Evolutionary conservation across 2,329 filamentous ascomycete genomes (phyloP).

Genomic region (Stagonosporopsis chrysanthemi): DNA sequence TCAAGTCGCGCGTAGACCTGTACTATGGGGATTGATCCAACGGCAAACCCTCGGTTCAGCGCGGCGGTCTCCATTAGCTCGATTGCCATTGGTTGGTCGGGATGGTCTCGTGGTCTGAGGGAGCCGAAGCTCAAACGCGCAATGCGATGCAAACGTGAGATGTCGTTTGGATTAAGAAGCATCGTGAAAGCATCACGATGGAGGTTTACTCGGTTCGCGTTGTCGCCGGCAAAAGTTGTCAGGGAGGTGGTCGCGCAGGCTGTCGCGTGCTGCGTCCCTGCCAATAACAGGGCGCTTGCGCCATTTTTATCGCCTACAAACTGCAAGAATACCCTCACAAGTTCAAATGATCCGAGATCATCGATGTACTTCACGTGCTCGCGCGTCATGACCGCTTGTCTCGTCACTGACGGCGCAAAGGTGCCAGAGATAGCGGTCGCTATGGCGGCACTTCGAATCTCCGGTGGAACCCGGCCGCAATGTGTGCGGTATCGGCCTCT

Average conservation of each 20-base stretch:
- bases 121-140: slow-evolving; percentile 6
- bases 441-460: not conserved
- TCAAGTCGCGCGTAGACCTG: slow-evolving; percentile 24
- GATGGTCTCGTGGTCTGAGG: slow-evolving; percentile 20
- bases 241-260: slow-evolving; percentile 8
- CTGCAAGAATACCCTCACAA: slow-evolving; percentile 19
- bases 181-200: not conserved
- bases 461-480: not conserved
- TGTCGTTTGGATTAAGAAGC: not conserved
- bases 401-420: not conserved
- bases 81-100: slow-evolving; percentile 30
- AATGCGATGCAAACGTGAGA: slow-evolving; percentile 1
- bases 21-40: slow-evolving; percentile 17
- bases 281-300: slow-evolving; percentile 18
- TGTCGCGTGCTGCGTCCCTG: slow-evolving; percentile 14
- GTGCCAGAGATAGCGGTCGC: not conserved
- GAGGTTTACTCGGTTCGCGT: not conserved
- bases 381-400: not conserved
- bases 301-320: slow-evolving; percentile 13
- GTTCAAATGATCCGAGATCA: slow-evolving; percentile 5
- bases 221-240: slow-evolving; percentile 18
- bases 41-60: slow-evolving; percentile 29
- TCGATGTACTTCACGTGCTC: slow-evolving; percentile 5
- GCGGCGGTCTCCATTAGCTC: slow-evolving; percentile 31
- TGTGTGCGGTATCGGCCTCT: not conserved